Conservation (phyloP, 306 rosid species). For the Chamaecrista fasciculata region DNA sequence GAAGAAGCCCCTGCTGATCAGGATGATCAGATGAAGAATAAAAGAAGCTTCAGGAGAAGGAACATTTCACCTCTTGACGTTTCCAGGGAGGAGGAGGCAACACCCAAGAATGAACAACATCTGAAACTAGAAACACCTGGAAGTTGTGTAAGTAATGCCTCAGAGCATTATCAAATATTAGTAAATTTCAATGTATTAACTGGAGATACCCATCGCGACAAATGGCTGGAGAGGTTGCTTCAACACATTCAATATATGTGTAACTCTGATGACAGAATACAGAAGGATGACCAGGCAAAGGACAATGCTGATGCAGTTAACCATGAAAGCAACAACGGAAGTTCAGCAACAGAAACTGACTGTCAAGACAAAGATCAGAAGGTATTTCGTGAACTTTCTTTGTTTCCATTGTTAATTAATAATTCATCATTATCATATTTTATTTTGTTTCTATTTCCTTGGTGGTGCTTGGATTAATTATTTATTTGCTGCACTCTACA, state of each 20-base stretch:
- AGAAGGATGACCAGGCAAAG: conserved; percentile 49
- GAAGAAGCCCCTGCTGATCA: conserved; percentile 53
- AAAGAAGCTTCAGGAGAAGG: conserved; percentile 61
- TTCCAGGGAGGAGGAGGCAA: conserved; percentile 63
- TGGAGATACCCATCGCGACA: conserved; percentile 77
- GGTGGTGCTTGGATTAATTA: conserved; percentile 11
- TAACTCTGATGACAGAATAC: conserved; percentile 37
- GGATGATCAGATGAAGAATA: conserved; percentile 61
- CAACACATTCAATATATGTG: conserved; percentile 57
- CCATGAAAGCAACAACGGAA: conserved; percentile 35
- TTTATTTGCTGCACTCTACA: conserved; percentile 35
- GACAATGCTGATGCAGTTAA: conserved; percentile 39
- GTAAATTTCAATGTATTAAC: conserved; percentile 53
- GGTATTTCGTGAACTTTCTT: conserved; percentile 39
- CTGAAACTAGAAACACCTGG: conserved; percentile 76
- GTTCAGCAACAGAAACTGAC: conserved; percentile 37
- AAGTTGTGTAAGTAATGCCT: conserved; percentile 43
- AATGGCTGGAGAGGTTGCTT: conserved; percentile 85
- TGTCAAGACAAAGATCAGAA: conserved; percentile 47
- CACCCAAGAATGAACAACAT: conserved; percentile 48
- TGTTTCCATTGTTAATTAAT: not conserved
- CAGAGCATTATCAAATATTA: conserved; percentile 60
- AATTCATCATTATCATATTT: not conserved
- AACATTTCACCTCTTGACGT: conserved; percentile 67
- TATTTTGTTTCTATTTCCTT: not conserved